Evolutionary conservation across 108 stramenopile genomes (phyloP).

Genomic region (Cyclotella choctawhatcheeana): DNA sequence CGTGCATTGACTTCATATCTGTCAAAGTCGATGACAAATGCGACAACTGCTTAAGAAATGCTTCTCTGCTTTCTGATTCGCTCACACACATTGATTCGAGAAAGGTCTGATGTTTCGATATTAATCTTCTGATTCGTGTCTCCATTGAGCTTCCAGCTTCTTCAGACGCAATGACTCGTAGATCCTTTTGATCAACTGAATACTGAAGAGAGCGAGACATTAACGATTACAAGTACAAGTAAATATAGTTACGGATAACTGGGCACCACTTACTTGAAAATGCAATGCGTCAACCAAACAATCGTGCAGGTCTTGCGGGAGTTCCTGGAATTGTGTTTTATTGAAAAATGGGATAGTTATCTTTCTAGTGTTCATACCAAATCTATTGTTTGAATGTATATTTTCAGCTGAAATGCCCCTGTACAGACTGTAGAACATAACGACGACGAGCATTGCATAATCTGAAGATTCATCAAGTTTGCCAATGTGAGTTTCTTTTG

Average conservation of each 20-base stretch:
- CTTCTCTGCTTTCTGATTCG: conserved; percentile 5
- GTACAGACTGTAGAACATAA: conserved; percentile 80
- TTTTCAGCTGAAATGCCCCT: conserved; percentile 60
- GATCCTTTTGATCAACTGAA: conserved; percentile 14
- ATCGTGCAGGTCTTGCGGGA: conserved; percentile 64
- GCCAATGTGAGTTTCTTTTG: conserved; percentile 59
- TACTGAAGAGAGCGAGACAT: not conserved
- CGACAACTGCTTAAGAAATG: conserved; percentile 7
- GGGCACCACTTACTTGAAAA: conserved; percentile 48
- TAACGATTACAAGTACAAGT: conserved; percentile 10
- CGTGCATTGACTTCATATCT: not conserved
- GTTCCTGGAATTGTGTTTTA: conserved; percentile 3
- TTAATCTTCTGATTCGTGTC: conserved; percentile 4
- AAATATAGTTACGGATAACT: conserved; percentile 44
- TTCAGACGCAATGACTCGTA: not conserved
- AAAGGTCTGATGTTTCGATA: not conserved
- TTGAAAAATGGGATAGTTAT: conserved; percentile 68
- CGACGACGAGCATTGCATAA: conserved; percentile 76
- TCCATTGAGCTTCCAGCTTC: conserved; percentile 6
- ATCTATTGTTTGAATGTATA: conserved; percentile 35
- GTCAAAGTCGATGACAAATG: not conserved
- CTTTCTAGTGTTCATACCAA: conserved; percentile 25
- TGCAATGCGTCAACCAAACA: conserved; percentile 62
- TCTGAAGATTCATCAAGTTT: conserved; percentile 67
- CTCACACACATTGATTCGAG: conserved; percentile 13